Evolutionary conservation across 2,329 filamentous ascomycete species (phyloP), one percentile per base, ranked within the genome.

Genomic region (Amauroascus verrucosus): DNA sequence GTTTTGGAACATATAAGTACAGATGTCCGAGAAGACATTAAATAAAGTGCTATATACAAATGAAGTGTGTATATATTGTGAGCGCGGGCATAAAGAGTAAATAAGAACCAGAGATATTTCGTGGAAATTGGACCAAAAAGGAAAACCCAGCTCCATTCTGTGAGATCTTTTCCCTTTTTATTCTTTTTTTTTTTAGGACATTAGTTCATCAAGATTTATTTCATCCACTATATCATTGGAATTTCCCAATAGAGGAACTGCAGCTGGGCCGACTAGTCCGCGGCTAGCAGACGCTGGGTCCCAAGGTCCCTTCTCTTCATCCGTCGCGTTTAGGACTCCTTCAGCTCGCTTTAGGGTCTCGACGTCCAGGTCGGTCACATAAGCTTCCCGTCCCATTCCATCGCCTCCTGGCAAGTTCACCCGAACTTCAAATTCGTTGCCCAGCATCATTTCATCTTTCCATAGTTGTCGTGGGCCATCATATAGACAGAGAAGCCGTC

Each of bases 391-490:
- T 67, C 95, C 90, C 9, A 90, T 96, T 35, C 95, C 84, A 66
- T 94, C 95, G 1, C 80, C 77, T 64, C 88, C 85, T 22, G 80
- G 80, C 16, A 96, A 77, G 69, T 83, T 83, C 68, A 95, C 77
- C 64, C 91, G 88, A 35, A 97, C 88, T 72, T 98, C 93, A 64
- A 93, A 90, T 62, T 95, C 89, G 14, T 86, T 89, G 61, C 90
- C 88, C 48, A 98, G 83, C 89, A 96, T 95, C 88, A 97, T 93
- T 72, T 98, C 93, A 66, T 98, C 93, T 75, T 97, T 97, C 80
- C 87, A 93, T 48, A 98, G 78, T 40, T 91, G 83, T 51, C 90
- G 83, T 14, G 79, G 79, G 0, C 93, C 93, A 65, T 97, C 89
- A 64, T 94, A 98, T 18, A 95, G 87, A 59, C 88, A 88, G 63